Conservation (phyloP, 2,329 filamentous ascomycete genomes). For the Fusarium chuoi region DNA sequence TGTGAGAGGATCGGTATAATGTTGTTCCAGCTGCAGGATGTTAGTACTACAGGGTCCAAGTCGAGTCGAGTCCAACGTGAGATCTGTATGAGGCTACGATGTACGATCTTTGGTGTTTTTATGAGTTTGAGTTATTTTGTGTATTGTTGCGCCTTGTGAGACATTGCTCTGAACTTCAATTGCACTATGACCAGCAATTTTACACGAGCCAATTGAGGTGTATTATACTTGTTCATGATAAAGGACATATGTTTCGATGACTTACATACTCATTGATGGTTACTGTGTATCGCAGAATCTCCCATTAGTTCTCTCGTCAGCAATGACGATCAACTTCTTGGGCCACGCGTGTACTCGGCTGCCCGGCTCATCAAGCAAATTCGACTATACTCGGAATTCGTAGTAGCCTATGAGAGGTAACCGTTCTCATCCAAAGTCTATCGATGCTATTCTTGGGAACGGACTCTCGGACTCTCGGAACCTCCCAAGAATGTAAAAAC, state of each 20-base stretch:
- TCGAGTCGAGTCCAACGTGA: background rate
- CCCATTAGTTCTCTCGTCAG: background rate
- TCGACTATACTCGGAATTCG: background rate
- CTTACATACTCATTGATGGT: background rate
- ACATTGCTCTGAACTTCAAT: background rate
- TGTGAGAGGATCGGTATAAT: constrained; percentile 33
- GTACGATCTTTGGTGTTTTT: background rate
- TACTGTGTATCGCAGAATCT: background rate
- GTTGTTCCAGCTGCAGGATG: constrained; percentile 33
- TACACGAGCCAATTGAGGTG: too few species aligned
- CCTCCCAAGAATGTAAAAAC: background rate
- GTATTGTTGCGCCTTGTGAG: background rate
- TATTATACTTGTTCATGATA: too few species aligned
- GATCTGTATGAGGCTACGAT: background rate
- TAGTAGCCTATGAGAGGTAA: background rate
- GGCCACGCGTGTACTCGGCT: background rate
- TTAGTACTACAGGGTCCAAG: background rate
- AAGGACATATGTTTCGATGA: too few species aligned
- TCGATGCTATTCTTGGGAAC: background rate
- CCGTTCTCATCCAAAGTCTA: background rate
- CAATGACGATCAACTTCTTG: background rate
- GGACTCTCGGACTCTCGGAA: background rate
- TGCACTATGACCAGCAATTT: too few species aligned
- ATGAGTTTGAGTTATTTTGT: background rate
- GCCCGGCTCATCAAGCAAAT: background rate